A percentile compares a stretch with the other conserved stretches of the same genome.
Conservation (phyloP, 78 protist genomes). For the Dictyostelium brefeldianum region DNA sequence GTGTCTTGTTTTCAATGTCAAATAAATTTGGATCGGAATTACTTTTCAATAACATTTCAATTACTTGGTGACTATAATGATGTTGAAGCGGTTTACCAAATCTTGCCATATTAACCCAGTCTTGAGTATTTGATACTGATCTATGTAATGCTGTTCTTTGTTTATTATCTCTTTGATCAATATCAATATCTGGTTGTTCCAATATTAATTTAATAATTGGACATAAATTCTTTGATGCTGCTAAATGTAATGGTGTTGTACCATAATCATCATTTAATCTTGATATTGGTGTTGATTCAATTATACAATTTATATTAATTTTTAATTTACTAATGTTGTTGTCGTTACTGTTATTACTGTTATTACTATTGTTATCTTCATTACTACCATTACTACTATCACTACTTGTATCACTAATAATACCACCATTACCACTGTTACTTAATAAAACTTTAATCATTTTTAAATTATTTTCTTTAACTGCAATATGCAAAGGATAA, state of each 20-base stretch:
- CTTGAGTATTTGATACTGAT: constrained; percentile 41
- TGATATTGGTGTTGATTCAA: constrained; percentile 31
- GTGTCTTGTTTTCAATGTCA: constrained; percentile 24
- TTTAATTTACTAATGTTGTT: neutral
- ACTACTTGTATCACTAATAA: neutral
- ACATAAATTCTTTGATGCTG: constrained; percentile 20
- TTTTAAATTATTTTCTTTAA: constrained; percentile 57
- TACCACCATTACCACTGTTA: neutral
- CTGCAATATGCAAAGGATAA: constrained; percentile 62
- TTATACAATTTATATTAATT: constrained; percentile 58
- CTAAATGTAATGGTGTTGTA: constrained; percentile 35
- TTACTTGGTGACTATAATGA: constrained; percentile 53
- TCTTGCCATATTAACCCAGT: constrained; percentile 75
- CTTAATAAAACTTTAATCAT: constrained; percentile 26
- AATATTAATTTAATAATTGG: constrained; percentile 40
- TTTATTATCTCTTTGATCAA: constrained; percentile 26
- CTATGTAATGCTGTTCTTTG: constrained; percentile 38
- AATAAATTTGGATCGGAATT: neutral
- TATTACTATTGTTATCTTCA: neutral
- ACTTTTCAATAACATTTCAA: constrained; percentile 30
- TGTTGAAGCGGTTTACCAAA: constrained; percentile 73
- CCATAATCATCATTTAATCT: constrained; percentile 19
- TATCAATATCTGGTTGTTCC: constrained; percentile 22
- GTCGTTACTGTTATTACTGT: neutral
- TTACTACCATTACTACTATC: neutral